phyloP scores from a whole-genome alignment of 2,329 filamentous ascomycete genomes.

The Hypoxylon sp. region DNA sequence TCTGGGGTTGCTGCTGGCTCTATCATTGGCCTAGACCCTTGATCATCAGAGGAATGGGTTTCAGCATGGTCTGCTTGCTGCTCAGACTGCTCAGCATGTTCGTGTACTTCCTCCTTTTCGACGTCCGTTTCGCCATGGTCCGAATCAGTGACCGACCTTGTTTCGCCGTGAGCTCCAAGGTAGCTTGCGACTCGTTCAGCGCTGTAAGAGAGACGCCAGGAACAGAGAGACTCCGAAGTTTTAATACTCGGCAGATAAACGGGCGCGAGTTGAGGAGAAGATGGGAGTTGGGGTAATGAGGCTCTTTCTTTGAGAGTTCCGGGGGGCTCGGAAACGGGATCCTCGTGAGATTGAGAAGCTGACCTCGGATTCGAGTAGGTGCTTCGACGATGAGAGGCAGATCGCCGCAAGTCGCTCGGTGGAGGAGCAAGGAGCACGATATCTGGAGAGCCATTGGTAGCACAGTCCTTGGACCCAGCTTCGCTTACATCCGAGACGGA shows the following conservation, averaged over 20 bases:
- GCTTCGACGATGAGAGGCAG: conserved; percentile 28
- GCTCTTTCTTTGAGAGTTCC: conserved; percentile 29
- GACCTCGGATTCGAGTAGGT: conserved; percentile 37
- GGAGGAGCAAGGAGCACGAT: conserved; percentile 22
- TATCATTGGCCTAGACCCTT: not conserved
- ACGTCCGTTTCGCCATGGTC: conserved; percentile 25
- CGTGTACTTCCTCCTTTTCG: conserved; percentile 1
- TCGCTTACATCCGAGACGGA: conserved; percentile 47
- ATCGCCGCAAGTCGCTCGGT: conserved; percentile 17
- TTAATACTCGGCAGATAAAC: conserved; percentile 38
- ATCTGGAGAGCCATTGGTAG: conserved; percentile 9
- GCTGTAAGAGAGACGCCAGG: conserved; percentile 49
- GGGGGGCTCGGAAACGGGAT: conserved; percentile 18
- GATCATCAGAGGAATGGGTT: not conserved
- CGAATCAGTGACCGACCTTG: conserved; percentile 10
- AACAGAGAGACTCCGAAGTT: conserved; percentile 45
- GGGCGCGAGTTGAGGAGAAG: conserved; percentile 42
- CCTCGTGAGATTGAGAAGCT: conserved; percentile 25
- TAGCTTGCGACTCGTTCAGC: conserved; percentile 44
- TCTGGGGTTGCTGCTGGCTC: not conserved
- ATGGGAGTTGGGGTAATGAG: conserved; percentile 38
- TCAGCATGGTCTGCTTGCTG: conserved; percentile 4
- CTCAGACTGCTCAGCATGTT: conserved; percentile 10
- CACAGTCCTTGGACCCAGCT: conserved; percentile 23
- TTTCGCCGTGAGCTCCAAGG: conserved; percentile 38